Base-by-base conservation (phyloP, 2,329 filamentous ascomycete genomes). In the Fusarium subglutinans region DNA sequence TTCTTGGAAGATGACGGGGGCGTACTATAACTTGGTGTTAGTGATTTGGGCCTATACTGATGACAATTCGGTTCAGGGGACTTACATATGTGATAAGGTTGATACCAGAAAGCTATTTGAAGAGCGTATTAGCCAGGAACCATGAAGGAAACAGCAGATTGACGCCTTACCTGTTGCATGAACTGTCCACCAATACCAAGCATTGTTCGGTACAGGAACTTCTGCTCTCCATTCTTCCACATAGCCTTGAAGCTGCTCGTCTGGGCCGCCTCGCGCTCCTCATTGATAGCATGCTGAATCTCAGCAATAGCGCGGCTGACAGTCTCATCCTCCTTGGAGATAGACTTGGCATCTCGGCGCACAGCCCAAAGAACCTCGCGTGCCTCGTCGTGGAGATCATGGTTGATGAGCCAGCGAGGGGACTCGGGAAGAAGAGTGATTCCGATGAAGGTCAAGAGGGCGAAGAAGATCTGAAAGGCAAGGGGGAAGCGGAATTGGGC, bases 401-500 rank as follows among this genome's bases (percentile, higher is more conserved):
- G 83, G 50, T 79, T 78, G 47, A 84, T 80, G 75, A 84, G 78
- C 79, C 80, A 83, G 45, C 82, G 80, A 1, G 85, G 85, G 1
- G 85, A 85, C 78, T 89, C 87, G 11, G 84, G 83, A 9, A 86
- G 74, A 48, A 83, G 77, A 3, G 81, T 8, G 9, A 84, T 77
- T 24, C 76, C 76, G n/a, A 69, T n/a, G 20, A 81, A 76, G 26
- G 82, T 80, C 22, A 83, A 41, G n/a, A 84, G 26, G 33, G 81
- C 81, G 50, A 86, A 86, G 3, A 83, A 63, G 44, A 84, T 82
- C 70, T 87, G 85, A 11, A 87, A 79, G 3, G 83, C 85, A 8
- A 87, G 73, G 0, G 85, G 84, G 48, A 86, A 86, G 4, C 85
- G 84, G 63, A 86, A 86, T 43, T 84, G 81, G 5, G 80, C 75